Evolutionary conservation across 352 stramenopile genomes (phyloP).

Genomic region (Saprolegnia parasitica): DNA sequence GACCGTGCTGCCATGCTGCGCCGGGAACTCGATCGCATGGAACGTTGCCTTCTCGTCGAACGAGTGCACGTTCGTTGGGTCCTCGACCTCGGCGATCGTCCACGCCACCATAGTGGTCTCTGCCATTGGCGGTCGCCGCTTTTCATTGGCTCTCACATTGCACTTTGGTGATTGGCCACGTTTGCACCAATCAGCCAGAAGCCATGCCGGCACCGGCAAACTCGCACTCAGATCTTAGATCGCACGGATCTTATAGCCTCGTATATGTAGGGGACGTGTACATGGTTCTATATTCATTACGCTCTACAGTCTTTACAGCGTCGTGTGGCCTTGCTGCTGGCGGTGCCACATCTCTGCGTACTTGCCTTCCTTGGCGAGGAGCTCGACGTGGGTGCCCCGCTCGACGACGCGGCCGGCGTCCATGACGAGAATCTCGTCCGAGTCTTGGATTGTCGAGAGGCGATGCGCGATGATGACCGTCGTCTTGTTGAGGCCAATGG

Average conservation of each 20-base stretch:
- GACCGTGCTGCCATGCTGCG: conserved; percentile 49
- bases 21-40: conserved; percentile 62
- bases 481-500: conserved; percentile 57
- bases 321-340: conserved; percentile 42
- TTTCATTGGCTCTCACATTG: background rate
- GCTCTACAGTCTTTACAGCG: too few species aligned
- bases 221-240: too few species aligned
- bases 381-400: conserved; percentile 78
- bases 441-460: conserved; percentile 74
- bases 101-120: background rate
- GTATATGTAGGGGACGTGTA: too few species aligned
- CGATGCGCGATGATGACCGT: conserved; percentile 85
- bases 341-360: conserved; percentile 73
- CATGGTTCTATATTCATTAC: too few species aligned
- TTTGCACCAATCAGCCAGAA: background rate
- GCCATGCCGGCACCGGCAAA: too few species aligned
- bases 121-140: too few species aligned
- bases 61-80: background rate
- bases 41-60: conserved; percentile 34
- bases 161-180: background rate
- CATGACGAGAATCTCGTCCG: conserved; percentile 88
- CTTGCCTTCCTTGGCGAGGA: conserved; percentile 68
- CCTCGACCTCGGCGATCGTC: conserved; percentile 1
- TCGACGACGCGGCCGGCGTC: conserved; percentile 83
- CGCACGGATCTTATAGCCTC: too few species aligned